Percentiles rank a stretch among this genome's conserved stretches.
Conservation (phyloP, 1,284 basidiomycete species). For the Grifola frondosa region DNA sequence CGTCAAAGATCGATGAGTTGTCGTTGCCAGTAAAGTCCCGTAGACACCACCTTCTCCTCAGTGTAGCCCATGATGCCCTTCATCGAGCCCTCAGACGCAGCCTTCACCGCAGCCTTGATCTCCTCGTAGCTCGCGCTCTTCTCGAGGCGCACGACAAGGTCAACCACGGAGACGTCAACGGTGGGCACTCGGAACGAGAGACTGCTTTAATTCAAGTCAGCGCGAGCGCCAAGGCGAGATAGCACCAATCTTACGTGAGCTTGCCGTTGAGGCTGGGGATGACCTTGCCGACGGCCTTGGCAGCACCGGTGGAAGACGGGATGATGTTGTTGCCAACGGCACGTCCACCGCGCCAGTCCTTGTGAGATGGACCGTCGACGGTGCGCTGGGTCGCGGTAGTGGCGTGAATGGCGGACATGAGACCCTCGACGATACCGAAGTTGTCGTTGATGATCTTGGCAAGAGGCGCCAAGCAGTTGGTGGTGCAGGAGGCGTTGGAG, state of each 20-base stretch:
- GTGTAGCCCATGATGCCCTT: slow-evolving; percentile 95
- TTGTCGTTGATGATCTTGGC: slow-evolving; percentile 99
- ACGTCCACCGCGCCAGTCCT: slow-evolving; percentile 97
- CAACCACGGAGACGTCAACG: slow-evolving; percentile 96
- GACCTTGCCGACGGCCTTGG: slow-evolving; percentile 99
- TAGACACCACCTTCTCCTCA: slow-evolving; percentile 94
- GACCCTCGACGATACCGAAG: slow-evolving; percentile 92
- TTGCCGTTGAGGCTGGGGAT: slow-evolving; percentile 98
- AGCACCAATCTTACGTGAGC: too few species aligned
- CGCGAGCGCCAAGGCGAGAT: too few species aligned
- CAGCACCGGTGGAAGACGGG: slow-evolving; percentile 98
- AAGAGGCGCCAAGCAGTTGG: slow-evolving; percentile 98
- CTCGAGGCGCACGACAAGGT: slow-evolving; percentile 93
- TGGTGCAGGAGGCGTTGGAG: slow-evolving; percentile 99
- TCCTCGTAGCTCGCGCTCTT: slow-evolving; percentile 86
- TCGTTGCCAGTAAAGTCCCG: slow-evolving; percentile 87
- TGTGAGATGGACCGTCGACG: slow-evolving; percentile 93
- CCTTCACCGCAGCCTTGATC: slow-evolving; percentile 89
- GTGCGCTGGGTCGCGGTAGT: slow-evolving; percentile 99
- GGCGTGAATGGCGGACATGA: slow-evolving; percentile 99
- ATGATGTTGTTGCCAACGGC: slow-evolving; percentile 98
- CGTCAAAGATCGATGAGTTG: slow-evolving; percentile 89
- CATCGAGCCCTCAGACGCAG: slow-evolving; percentile 70
- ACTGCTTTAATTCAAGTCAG: too few species aligned
- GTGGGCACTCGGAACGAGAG: slow-evolving; percentile 98